phyloP scores from a whole-genome alignment of 2,329 filamentous ascomycete genomes.

The Pestalotiopsis sp. region DNA sequence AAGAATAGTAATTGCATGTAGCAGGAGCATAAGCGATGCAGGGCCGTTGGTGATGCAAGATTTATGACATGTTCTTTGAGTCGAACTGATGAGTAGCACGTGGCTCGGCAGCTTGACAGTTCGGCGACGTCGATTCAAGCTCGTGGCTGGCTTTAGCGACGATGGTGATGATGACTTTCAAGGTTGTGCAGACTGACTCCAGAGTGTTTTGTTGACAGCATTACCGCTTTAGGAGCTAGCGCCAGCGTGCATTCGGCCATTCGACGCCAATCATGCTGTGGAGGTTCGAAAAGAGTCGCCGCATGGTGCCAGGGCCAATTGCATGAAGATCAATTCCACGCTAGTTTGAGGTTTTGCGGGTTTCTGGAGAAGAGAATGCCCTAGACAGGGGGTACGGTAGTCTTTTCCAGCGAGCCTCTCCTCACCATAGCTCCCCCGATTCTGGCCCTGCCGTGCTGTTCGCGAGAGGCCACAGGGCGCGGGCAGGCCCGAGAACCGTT shows the following conservation, averaged over 20 bases:
- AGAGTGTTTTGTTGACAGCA: conserved; percentile 11
- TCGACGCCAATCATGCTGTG: neutral
- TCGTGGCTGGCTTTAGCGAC: neutral
- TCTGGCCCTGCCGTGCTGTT: neutral
- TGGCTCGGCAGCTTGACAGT: neutral
- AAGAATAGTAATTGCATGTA: too few species aligned
- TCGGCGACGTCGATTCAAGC: neutral
- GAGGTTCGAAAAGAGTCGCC: neutral
- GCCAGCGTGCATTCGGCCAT: neutral
- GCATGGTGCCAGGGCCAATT: neutral
- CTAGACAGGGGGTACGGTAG: neutral
- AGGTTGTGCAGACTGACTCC: neutral
- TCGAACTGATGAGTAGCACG: too few species aligned
- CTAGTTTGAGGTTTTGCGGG: conserved; percentile 6
- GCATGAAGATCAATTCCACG: conserved; percentile 8
- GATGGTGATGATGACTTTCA: neutral
- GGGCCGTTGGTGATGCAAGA: too few species aligned
- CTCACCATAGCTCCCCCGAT: neutral
- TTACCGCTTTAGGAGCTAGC: conserved; percentile 5
- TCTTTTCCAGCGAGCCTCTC: conserved; percentile 5
- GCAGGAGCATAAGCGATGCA: too few species aligned
- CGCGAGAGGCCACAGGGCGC: neutral
- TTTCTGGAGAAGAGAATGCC: neutral
- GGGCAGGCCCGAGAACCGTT: neutral
- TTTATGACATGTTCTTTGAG: too few species aligned